Conservation (phyloP, 257 asterid genomes). For the Echium plantagineum region DNA sequence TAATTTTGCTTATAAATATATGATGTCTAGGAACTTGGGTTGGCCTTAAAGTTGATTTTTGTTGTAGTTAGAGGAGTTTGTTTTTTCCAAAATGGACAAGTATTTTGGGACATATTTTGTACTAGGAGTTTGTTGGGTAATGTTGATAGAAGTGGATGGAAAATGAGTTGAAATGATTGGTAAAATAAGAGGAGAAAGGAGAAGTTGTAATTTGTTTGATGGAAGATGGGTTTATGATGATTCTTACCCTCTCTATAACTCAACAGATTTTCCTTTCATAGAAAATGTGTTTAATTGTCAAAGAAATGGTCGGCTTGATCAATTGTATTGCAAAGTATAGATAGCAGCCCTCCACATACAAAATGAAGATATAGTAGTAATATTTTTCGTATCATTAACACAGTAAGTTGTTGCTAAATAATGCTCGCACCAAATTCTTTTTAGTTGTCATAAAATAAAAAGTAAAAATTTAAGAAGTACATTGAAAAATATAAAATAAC, state of each 20-base stretch:
- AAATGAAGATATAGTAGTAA: too few species aligned
- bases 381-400: too few species aligned
- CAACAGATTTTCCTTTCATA: slow-evolving; percentile 32
- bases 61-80: neutral
- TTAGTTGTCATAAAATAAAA: too few species aligned
- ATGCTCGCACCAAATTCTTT: too few species aligned
- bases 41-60: neutral
- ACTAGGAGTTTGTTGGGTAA: neutral
- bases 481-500: too few species aligned
- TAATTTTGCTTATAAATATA: too few species aligned
- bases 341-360: slow-evolving; percentile 41
- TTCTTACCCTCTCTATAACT: slow-evolving; percentile 31
- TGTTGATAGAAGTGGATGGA: neutral
- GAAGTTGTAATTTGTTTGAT: slow-evolving; percentile 28
- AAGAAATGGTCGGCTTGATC: slow-evolving; percentile 38
- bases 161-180: neutral
- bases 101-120: neutral
- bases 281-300: slow-evolving; percentile 26
- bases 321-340: slow-evolving; percentile 26
- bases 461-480: too few species aligned
- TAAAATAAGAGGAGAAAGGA: neutral
- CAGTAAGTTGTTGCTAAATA: too few species aligned
- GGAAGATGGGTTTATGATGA: slow-evolving; percentile 46
- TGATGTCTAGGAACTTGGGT: neutral
- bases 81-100: neutral